phyloP scores from a whole-genome alignment of 495 filamentous ascomycete genomes.

The Hypoxylon subgilvum region DNA sequence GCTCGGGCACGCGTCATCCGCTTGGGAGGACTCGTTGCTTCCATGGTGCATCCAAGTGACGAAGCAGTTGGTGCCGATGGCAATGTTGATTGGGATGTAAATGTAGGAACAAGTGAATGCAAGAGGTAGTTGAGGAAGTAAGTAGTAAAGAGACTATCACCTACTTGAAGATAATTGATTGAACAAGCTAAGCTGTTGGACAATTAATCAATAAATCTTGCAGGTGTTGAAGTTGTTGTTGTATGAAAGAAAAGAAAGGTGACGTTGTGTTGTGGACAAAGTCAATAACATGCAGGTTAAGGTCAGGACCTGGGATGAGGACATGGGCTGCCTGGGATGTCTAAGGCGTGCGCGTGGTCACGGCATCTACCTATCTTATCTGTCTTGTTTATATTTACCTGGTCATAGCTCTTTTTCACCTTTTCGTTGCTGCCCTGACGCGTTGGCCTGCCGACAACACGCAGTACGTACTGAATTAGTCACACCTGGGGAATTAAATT shows the following conservation, averaged over 20 bases:
- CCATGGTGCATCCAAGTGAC: no score
- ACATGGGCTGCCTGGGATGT: no score
- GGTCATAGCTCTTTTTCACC: slow-evolving; percentile 36
- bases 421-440: slow-evolving; percentile 1
- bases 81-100: neutral
- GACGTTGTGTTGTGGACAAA: slow-evolving; percentile 8
- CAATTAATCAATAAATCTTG: neutral
- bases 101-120: neutral
- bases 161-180: slow-evolving; percentile 7
- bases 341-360: slow-evolving; percentile 10
- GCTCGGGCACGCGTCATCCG: slow-evolving; percentile 65
- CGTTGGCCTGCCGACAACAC: slow-evolving; percentile 41
- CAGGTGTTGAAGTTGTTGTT: neutral
- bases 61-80: no score
- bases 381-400: slow-evolving; percentile 42
- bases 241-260: neutral
- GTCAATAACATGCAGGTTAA: slow-evolving; percentile 21
- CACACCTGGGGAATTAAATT: no score
- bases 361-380: slow-evolving; percentile 21
- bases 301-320: neutral
- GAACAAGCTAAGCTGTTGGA: slow-evolving; percentile 16
- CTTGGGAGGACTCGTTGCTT: slow-evolving; percentile 59
- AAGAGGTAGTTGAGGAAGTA: slow-evolving; percentile 6
- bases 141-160: slow-evolving; percentile 9
- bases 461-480: neutral